Percentiles rank a stretch among this genome's conserved stretches.
Conservation (phyloP, 345 rosid species). For the Brassica nigra region DNA sequence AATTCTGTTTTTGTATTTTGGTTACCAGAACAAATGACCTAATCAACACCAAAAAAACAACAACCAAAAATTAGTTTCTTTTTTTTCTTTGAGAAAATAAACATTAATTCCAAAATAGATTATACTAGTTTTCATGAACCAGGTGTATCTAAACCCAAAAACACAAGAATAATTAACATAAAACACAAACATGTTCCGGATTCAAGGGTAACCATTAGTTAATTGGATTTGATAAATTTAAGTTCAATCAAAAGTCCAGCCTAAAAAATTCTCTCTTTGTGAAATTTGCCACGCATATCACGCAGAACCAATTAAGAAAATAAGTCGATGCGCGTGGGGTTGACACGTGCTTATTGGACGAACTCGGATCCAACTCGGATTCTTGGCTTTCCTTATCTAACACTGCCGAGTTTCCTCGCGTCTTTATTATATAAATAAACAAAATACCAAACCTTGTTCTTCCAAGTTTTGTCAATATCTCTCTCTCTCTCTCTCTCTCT, state of each 20-base stretch:
- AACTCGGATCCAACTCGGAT: no score
- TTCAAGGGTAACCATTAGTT: neutral
- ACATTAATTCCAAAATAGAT: neutral
- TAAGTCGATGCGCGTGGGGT: slow-evolving; percentile 2
- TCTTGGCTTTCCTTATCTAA: slow-evolving; percentile 29
- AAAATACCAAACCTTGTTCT: neutral
- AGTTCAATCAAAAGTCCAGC: slow-evolving; percentile 12
- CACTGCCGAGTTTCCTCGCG: slow-evolving; percentile 43
- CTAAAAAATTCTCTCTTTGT: neutral
- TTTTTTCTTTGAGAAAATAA: no score
- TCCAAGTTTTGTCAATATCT: neutral
- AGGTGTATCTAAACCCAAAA: neutral
- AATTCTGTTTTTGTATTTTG: neutral
- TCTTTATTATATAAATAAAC: slow-evolving; percentile 15
- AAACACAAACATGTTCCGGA: neutral
- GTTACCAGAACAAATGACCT: neutral
- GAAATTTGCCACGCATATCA: slow-evolving; percentile 14
- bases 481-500: neutral
- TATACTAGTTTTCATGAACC: neutral
- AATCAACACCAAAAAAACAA: neutral
- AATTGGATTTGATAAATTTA: slow-evolving; percentile 13
- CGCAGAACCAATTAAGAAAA: slow-evolving; percentile 26
- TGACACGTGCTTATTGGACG: neutral
- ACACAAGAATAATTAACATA: neutral
- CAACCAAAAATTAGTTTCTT: neutral